These are phyloP conservation scores for Naganishia sp. DNA, from an alignment of 1,284 basidiomycete genomes.

Conservation along the genomic window DNA sequence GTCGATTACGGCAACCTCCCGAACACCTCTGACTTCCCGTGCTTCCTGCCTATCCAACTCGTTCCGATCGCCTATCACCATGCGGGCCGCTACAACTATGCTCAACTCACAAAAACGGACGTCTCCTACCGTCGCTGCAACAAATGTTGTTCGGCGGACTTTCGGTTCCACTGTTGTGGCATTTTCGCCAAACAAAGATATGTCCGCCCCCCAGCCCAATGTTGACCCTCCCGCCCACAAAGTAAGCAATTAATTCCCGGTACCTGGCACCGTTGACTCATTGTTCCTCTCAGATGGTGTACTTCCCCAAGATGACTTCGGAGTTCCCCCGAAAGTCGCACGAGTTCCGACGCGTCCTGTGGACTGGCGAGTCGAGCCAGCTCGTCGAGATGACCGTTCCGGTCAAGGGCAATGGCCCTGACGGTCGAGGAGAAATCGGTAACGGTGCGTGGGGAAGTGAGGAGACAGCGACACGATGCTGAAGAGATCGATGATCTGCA, in stretches of 20 bases:
- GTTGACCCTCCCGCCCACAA: conserved; percentile 27
- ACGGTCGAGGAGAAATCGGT: conserved; percentile 50
- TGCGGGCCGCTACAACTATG: conserved; percentile 14
- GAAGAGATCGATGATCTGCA: not conserved
- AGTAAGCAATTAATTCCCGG: not conserved
- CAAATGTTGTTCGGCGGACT: conserved; percentile 4
- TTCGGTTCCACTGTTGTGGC: conserved; percentile 13
- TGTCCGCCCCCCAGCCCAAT: not conserved
- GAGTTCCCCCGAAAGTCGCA: conserved; percentile 44
- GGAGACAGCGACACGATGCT: not conserved
- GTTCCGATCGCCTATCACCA: not conserved
- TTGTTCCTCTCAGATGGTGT: conserved; percentile 37
- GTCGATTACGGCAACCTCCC: conserved; percentile 22
- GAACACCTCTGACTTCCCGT: conserved; percentile 23
- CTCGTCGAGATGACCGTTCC: conserved; percentile 54
- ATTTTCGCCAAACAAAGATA: not conserved
- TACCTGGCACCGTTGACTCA: not conserved
- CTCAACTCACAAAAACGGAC: conserved; percentile 23
- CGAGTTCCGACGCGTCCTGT: conserved; percentile 52
- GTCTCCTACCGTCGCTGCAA: conserved; percentile 1
- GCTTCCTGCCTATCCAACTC: conserved; percentile 22
- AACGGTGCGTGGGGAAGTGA: conserved; percentile 39
- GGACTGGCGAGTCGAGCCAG: conserved; percentile 50
- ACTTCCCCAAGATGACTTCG: conserved; percentile 46
- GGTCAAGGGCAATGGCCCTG: conserved; percentile 34